Conservation (phyloP, 1,284 basidiomycete genomes). For the Waitea zeae region DNA sequence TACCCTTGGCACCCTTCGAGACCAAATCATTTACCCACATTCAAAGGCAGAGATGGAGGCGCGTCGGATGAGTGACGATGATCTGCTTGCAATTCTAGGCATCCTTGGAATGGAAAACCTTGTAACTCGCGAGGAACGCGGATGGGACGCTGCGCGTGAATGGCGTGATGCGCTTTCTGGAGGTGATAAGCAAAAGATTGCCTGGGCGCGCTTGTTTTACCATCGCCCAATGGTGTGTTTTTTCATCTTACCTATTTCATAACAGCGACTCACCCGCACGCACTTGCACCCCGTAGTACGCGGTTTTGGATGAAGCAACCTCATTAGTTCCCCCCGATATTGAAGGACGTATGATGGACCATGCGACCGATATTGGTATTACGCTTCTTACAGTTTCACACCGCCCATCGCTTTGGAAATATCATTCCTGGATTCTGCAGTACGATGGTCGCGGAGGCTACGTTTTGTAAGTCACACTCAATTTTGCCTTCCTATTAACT, state of each 20-base stretch:
- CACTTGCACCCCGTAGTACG: conserved; percentile 41
- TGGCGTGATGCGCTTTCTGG: conserved; percentile 90
- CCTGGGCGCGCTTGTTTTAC: conserved; percentile 95
- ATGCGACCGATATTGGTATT: conserved; percentile 76
- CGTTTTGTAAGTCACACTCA: conserved; percentile 47
- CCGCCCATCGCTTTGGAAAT: conserved; percentile 88
- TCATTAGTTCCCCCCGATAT: conserved; percentile 86
- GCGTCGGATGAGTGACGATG: conserved; percentile 56
- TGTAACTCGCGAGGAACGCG: conserved; percentile 92
- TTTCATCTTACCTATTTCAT: not conserved
- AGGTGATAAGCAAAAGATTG: conserved; percentile 82
- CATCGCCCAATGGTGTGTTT: conserved; percentile 70
- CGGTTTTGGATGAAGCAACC: conserved; percentile 93
- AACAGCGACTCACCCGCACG: not conserved
- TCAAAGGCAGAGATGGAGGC: conserved; percentile 58
- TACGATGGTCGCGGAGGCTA: conserved; percentile 76
- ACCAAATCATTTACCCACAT: conserved; percentile 86
- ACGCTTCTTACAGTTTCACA: conserved; percentile 87
- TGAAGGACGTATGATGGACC: conserved; percentile 92
- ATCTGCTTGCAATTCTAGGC: conserved; percentile 59
- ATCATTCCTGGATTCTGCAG: conserved; percentile 85
- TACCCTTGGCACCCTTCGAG: conserved; percentile 82
- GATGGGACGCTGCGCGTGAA: conserved; percentile 79
- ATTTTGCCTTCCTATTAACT: not conserved
- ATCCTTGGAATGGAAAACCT: conserved; percentile 79